Base-by-base conservation (phyloP, 768 basidiomycete species). In the Phlegmacium glaucopus region DNA sequence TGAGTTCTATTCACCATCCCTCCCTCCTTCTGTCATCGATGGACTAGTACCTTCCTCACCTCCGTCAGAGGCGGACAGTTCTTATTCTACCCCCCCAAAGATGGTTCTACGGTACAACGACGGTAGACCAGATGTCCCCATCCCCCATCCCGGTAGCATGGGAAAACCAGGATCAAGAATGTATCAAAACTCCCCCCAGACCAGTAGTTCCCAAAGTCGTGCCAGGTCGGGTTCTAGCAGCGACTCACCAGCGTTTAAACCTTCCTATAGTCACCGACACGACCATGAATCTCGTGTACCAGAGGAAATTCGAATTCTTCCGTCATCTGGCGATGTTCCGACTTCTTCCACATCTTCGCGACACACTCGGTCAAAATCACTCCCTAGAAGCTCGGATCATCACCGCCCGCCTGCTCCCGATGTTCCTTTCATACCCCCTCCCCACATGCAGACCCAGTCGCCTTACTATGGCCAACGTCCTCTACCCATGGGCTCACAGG, bases 31-130 rank as follows among this genome's bases (percentile, higher is more conserved):
- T 30, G 72, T 66, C 28, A 61, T 82, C 27, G 62, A 76, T 34
- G 75, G 70, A n/a, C 58, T 65, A 47, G 55, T 69, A 15, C 67
- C 68, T 11, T 65, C 70, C 16, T 67, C 72, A 13, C 72, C 76
- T 4, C 65, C 70, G 27, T 79, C 77, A 29, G 76, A 76, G 35
- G 72, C 68, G 2, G 76, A 68, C 48, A 80, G 77, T 59, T 68
- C 74, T 8, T 65, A 68, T 52, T 80, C 78, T 7, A 56, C 80
- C 9, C 87, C 87, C 1, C 87, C 87, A 4, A 80, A 77, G 56
- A 87, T 90, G 83, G 65, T 88, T 49, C 66, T 89, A 56, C 78
- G 78, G 45, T 90, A 82, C 61, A 72, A 68, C 16, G 80, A 85
- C 58, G 85, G 87, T 3, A 62, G 81, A 32, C 75, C 75, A 2